Conservation (phyloP, 2,329 filamentous ascomycete species). For the Phyllosticta citrichinensis region DNA sequence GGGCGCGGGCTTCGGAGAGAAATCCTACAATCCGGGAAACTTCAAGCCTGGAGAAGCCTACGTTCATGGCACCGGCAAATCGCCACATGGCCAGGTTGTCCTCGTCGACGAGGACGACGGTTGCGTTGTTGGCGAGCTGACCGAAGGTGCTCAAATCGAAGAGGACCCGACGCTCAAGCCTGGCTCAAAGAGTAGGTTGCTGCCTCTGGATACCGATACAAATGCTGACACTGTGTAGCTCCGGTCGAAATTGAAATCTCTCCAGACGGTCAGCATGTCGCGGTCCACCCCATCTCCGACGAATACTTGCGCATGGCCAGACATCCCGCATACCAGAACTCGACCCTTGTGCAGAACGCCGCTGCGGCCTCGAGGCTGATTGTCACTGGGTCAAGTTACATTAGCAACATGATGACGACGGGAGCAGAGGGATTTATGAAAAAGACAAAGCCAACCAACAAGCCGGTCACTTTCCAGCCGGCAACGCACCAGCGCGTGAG, state of each 20-base stretch:
- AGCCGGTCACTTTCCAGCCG: slow-evolving; percentile 80
- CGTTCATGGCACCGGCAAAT: slow-evolving; percentile 32
- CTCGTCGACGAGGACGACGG: slow-evolving; percentile 93
- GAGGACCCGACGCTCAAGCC: slow-evolving; percentile 66
- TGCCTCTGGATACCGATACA: neutral
- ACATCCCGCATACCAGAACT: slow-evolving; percentile 88
- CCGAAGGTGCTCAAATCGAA: slow-evolving; percentile 68
- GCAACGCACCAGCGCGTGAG: slow-evolving; percentile 76
- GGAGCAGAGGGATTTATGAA: slow-evolving; percentile 74
- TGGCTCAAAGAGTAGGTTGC: slow-evolving; percentile 74
- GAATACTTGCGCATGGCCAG: slow-evolving; percentile 68
- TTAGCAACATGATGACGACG: slow-evolving; percentile 66
- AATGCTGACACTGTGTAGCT: slow-evolving; percentile 39
- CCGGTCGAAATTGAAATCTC: slow-evolving; percentile 73
- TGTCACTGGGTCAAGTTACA: slow-evolving; percentile 72
- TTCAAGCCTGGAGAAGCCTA: slow-evolving; percentile 76
- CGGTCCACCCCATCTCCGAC: slow-evolving; percentile 55
- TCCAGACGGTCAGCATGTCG: slow-evolving; percentile 56
- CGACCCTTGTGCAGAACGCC: slow-evolving; percentile 75
- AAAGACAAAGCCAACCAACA: slow-evolving; percentile 64
- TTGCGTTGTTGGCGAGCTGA: slow-evolving; percentile 84
- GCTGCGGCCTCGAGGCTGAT: slow-evolving; percentile 83
- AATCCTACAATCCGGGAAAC: slow-evolving; percentile 66
- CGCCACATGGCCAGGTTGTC: slow-evolving; percentile 63
- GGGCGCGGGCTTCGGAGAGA: slow-evolving; percentile 21